Evolutionary conservation across 2,329 filamentous ascomycete species (phyloP).

Genomic region (Fusarium ambrosium): DNA sequence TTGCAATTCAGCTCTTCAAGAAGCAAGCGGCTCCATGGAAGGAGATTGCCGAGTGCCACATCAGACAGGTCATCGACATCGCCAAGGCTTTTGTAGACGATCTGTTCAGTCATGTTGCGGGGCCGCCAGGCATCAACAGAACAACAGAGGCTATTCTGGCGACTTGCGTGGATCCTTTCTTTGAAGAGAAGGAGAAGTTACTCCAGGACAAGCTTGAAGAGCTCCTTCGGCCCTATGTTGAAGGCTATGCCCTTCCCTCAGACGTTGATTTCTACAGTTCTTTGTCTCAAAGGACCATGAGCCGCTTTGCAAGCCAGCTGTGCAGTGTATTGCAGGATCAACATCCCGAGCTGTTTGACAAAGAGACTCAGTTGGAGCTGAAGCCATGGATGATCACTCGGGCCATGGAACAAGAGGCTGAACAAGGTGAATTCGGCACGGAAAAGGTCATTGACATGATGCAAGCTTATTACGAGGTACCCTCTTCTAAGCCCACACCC

Average conservation of each 20-base stretch:
- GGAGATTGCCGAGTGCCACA: slow-evolving; percentile 53
- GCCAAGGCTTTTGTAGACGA: slow-evolving; percentile 55
- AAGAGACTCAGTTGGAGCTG: not conserved
- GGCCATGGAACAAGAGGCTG: slow-evolving; percentile 27
- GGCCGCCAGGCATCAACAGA: slow-evolving; percentile 22
- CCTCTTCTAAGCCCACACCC: not conserved
- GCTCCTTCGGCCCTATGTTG: slow-evolving; percentile 54
- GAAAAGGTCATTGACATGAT: slow-evolving; percentile 60
- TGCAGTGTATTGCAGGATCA: slow-evolving; percentile 5
- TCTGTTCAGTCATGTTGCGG: slow-evolving; percentile 51
- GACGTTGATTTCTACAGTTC: slow-evolving; percentile 50
- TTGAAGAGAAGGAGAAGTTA: slow-evolving; percentile 45
- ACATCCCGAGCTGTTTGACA: slow-evolving; percentile 42
- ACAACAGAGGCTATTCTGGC: slow-evolving; percentile 43
- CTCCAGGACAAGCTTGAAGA: slow-evolving; percentile 56
- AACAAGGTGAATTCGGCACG: slow-evolving; percentile 51
- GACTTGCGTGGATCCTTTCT: slow-evolving; percentile 51
- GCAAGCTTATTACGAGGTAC: slow-evolving; percentile 59
- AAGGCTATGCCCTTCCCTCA: slow-evolving; percentile 45
- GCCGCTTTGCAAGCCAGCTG: slow-evolving; percentile 33
- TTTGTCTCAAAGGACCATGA: slow-evolving; percentile 5
- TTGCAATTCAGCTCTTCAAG: slow-evolving; percentile 57
- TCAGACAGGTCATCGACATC: slow-evolving; percentile 48
- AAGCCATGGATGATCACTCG: slow-evolving; percentile 8
- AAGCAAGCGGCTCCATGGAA: slow-evolving; percentile 56